Evolutionary conservation across 208 protist genomes (phyloP).

Genomic region (Trypanosoma cruzi): DNA sequence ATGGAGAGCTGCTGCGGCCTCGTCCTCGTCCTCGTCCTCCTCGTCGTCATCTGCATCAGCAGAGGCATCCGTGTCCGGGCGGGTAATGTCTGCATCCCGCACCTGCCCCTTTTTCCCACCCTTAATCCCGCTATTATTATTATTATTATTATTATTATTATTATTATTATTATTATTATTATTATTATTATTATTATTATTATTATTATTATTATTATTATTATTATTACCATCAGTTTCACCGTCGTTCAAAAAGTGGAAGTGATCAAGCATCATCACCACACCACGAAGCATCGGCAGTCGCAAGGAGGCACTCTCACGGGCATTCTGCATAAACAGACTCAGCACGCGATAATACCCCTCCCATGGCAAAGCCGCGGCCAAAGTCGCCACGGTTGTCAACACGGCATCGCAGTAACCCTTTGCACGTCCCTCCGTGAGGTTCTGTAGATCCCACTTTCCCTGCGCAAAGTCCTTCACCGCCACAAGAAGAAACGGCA

Average conservation of each 20-base stretch:
- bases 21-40: constrained; percentile 56
- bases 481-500: constrained; percentile 82
- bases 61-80: neutral
- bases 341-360: constrained; percentile 88
- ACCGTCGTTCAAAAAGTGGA: constrained; percentile 75
- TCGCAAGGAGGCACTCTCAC: constrained; percentile 59
- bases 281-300: constrained; percentile 87
- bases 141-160: constrained; percentile 9
- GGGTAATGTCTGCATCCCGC: too few relatives aligned
- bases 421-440: constrained; percentile 80
- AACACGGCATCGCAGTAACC: constrained; percentile 87
- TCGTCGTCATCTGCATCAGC: constrained; percentile 29
- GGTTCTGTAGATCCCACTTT: constrained; percentile 75
- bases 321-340: constrained; percentile 79
- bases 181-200: constrained; percentile 7
- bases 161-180: constrained; percentile 20
- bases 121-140: neutral
- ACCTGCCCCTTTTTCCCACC: too few relatives aligned
- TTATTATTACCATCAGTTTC: constrained; percentile 16
- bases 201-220: neutral
- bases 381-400: constrained; percentile 68
- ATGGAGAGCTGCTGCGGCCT: constrained; percentile 28
- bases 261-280: constrained; percentile 85
- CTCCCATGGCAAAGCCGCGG: constrained; percentile 80
- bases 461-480: constrained; percentile 90